Evolutionary conservation across 805 yeast genomes (phyloP).

Genomic region (Wickerhamiella brachini): DNA sequence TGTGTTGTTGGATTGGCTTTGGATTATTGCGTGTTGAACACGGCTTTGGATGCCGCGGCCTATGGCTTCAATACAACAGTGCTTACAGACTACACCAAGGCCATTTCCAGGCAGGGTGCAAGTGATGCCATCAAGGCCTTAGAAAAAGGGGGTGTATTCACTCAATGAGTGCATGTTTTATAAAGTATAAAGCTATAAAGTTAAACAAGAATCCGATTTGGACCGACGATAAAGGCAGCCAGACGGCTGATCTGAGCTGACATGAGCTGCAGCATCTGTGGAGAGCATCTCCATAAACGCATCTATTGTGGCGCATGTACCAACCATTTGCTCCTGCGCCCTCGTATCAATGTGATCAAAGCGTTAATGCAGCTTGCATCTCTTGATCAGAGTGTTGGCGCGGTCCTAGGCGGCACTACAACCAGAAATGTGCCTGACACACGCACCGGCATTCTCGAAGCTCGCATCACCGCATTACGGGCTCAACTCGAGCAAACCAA

Average conservation of each 20-base stretch:
- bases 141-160: slow-evolving; percentile 6
- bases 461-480: slow-evolving; percentile 11
- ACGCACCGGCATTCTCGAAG: slow-evolving; percentile 11
- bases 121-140: slow-evolving; percentile 4
- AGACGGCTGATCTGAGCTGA: background rate
- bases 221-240: too few relatives aligned
- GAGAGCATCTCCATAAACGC: slow-evolving; percentile 9
- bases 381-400: slow-evolving; percentile 8
- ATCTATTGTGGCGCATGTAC: slow-evolving; percentile 19
- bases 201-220: too few relatives aligned
- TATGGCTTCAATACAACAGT: slow-evolving; percentile 55
- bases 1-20: slow-evolving; percentile 71
- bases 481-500: slow-evolving; percentile 9
- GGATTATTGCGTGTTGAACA: slow-evolving; percentile 72
- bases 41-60: slow-evolving; percentile 54
- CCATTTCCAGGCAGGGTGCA: slow-evolving; percentile 30
- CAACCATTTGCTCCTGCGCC: slow-evolving; percentile 11
- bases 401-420: slow-evolving; percentile 3
- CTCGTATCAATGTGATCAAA: slow-evolving; percentile 17
- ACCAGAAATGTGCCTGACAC: slow-evolving; percentile 7
- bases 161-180: too few relatives aligned
- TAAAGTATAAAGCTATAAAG: too few relatives aligned
- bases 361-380: slow-evolving; percentile 11
- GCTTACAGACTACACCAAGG: slow-evolving; percentile 38
- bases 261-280: slow-evolving; percentile 17